Evolutionary conservation across 2,329 filamentous ascomycete genomes (phyloP).

Genomic region (Aspergillus pseudotamarii): DNA sequence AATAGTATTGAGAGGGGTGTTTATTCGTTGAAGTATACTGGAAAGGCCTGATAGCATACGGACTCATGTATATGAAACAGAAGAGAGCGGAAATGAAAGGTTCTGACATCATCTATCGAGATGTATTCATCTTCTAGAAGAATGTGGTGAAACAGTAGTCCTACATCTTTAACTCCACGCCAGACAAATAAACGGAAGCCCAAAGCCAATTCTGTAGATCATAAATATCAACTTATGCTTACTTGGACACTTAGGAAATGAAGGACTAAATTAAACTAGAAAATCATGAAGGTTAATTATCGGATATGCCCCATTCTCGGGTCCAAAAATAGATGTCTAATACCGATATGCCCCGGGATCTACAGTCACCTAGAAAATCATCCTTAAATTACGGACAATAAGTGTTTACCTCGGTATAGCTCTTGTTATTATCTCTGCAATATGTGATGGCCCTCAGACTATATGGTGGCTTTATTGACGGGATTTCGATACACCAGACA

Average conservation of each 20-base stretch:
- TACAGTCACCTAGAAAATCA: background rate
- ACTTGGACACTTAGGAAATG: background rate
- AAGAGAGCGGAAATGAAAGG: background rate
- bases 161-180: background rate
- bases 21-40: slow-evolving; percentile 24
- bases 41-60: background rate
- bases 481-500: background rate
- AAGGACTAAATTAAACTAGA: background rate
- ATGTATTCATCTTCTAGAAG: background rate
- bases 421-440: background rate
- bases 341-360: background rate
- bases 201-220: background rate
- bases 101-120: background rate
- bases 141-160: background rate
- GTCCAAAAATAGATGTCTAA: background rate
- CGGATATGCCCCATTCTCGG: background rate
- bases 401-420: background rate
- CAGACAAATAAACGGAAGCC: background rate
- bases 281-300: background rate
- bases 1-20: slow-evolving; percentile 24
- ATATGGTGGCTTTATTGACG: background rate
- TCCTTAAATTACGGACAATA: background rate
- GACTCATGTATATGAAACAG: background rate
- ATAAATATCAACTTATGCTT: background rate
- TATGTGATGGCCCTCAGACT: background rate